Conservation (phyloP, 1,284 basidiomycete species). For the Neonothopanus nambi region DNA sequence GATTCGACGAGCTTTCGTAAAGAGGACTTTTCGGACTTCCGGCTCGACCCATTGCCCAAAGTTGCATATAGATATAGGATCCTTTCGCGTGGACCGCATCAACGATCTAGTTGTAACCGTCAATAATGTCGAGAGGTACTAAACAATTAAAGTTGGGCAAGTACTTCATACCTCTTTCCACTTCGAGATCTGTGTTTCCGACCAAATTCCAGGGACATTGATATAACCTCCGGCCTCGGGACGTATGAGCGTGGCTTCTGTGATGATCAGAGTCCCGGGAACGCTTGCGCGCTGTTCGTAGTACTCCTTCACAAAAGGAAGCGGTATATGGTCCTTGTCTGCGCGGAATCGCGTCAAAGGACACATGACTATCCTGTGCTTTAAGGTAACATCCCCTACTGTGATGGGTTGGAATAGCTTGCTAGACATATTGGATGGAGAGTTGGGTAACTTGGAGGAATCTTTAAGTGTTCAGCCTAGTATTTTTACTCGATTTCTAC, state of each 20-base stretch:
- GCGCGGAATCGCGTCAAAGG: conserved; percentile 39
- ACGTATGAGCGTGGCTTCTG: conserved; percentile 44
- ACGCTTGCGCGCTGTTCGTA: conserved; percentile 42
- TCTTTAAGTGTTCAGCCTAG: too few species aligned
- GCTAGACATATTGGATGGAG: too few species aligned
- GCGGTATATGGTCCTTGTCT: conserved; percentile 8
- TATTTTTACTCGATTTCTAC: too few species aligned
- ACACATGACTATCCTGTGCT: conserved; percentile 48
- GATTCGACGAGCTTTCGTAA: conserved; percentile 1
- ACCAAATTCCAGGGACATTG: conserved; percentile 42
- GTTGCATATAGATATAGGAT: conserved; percentile 44
- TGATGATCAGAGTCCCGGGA: conserved; percentile 45
- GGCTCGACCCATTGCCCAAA: conserved; percentile 48
- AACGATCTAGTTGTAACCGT: conserved; percentile 26
- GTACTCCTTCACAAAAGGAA: conserved; percentile 36
- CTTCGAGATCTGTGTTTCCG: conserved; percentile 37
- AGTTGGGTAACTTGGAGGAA: too few species aligned
- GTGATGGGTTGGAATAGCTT: conserved; percentile 45
- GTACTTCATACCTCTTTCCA: conserved; percentile 44
- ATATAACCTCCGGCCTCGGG: conserved; percentile 34
- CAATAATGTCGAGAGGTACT: neutral
- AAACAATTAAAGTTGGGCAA: neutral
- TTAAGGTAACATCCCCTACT: conserved; percentile 41
- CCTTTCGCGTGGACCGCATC: conserved; percentile 38
- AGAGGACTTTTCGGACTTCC: conserved; percentile 24